Conservation (phyloP, 441 rosid species). For the Arabidopsis lyrata region DNA sequence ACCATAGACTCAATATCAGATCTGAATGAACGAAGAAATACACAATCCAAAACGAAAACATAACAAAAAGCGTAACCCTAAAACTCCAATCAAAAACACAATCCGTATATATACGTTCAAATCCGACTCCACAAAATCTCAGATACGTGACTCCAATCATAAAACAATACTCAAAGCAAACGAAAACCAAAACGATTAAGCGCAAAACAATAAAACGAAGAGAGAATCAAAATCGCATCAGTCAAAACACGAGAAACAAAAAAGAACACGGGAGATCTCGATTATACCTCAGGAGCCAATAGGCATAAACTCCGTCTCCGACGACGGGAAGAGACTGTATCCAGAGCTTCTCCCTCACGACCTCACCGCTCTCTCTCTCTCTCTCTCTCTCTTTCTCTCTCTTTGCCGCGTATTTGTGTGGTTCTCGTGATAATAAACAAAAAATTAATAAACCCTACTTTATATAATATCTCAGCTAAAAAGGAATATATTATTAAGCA, state of each 20-base stretch:
- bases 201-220: not conserved
- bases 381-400: slow-evolving; percentile 25
- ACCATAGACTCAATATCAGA: not conserved
- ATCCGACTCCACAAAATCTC: slow-evolving; percentile 12
- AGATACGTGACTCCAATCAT: slow-evolving; percentile 15
- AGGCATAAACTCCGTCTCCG: slow-evolving; percentile 86
- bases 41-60: slow-evolving; percentile 14
- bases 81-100: not conserved
- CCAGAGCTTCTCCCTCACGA: slow-evolving; percentile 58
- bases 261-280: not conserved
- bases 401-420: slow-evolving; percentile 38
- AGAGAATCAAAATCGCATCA: not conserved
- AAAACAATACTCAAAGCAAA: not conserved
- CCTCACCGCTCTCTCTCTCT: slow-evolving; percentile 30
- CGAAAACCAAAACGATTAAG: slow-evolving; percentile 34
- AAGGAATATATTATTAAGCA: slow-evolving; percentile 2
- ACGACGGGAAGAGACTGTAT: slow-evolving; percentile 71
- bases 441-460: slow-evolving; percentile 27
- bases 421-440: slow-evolving; percentile 41
- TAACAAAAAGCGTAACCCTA: slow-evolving; percentile 3
- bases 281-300: slow-evolving; percentile 65
- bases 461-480: slow-evolving; percentile 32
- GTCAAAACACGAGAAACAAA: not conserved
- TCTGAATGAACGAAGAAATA: slow-evolving; percentile 9
- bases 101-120: not conserved